phyloP scores from a whole-genome alignment of 805 yeast species.

The Spathaspora hagerdaliae region DNA sequence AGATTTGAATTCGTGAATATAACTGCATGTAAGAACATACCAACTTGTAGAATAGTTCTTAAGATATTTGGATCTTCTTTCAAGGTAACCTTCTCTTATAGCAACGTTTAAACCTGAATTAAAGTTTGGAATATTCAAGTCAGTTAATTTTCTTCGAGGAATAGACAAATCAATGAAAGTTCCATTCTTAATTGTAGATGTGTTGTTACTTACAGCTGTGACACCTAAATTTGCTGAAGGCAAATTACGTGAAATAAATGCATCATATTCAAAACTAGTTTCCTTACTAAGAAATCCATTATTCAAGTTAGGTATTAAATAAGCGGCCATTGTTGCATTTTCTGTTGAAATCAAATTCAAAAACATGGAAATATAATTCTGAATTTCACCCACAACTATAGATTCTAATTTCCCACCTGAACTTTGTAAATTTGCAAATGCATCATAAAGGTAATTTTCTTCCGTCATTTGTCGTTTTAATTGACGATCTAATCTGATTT shows the following conservation, averaged over 20 bases:
- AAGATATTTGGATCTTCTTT: conserved; percentile 85
- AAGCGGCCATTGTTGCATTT: conserved; percentile 66
- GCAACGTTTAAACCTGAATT: conserved; percentile 60
- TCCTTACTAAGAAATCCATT: conserved; percentile 65
- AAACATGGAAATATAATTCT: conserved; percentile 71
- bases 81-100: conserved; percentile 75
- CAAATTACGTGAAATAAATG: conserved; percentile 67
- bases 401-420: conserved; percentile 85
- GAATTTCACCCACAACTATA: conserved; percentile 82
- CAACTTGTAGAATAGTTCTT: conserved; percentile 89
- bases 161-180: conserved; percentile 39
- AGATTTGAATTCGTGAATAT: conserved; percentile 84
- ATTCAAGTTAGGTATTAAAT: conserved; percentile 56
- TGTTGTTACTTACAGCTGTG: conserved; percentile 21
- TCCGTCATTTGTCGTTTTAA: conserved; percentile 74
- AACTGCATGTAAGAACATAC: conserved; percentile 87
- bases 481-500: conserved; percentile 68
- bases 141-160: conserved; percentile 35
- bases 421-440: conserved; percentile 78
- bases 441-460: conserved; percentile 85
- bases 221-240: conserved; percentile 25
- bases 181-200: conserved; percentile 27
- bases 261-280: conserved; percentile 84
- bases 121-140: conserved; percentile 63
- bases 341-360: conserved; percentile 70